phyloP scores from a whole-genome alignment of 1,284 basidiomycete genomes.

The Moesziomyces parantarcticus region DNA sequence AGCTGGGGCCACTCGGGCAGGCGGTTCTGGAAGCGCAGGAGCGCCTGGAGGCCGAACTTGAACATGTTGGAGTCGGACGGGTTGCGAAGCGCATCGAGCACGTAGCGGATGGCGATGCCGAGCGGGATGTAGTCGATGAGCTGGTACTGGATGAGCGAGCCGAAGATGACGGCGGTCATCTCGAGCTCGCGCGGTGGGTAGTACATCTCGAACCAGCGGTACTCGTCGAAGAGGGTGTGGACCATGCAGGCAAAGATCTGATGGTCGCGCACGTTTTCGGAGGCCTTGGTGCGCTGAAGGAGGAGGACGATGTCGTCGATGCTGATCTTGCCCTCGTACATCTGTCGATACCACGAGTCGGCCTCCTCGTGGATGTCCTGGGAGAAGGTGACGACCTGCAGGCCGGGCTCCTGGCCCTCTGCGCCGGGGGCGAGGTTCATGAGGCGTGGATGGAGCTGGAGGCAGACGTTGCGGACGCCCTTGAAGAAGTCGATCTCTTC shows the following conservation, averaged over 20 bases:
- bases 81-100: conserved; percentile 83
- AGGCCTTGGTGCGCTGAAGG: conserved; percentile 85
- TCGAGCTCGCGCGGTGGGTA: conserved; percentile 93
- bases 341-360: conserved; percentile 94
- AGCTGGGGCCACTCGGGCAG: conserved; percentile 93
- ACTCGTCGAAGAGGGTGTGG: conserved; percentile 99
- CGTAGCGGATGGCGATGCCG: conserved; percentile 95
- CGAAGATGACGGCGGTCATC: conserved; percentile 96
- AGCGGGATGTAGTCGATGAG: conserved; percentile 95
- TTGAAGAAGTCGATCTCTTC: conserved; percentile 89
- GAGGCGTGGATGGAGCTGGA: conserved; percentile 94
- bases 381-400: conserved; percentile 87
- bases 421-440: conserved; percentile 89
- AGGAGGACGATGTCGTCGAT: conserved; percentile 93
- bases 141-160: conserved; percentile 92
- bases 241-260: conserved; percentile 99
- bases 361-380: conserved; percentile 86
- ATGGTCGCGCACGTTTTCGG: conserved; percentile 84
- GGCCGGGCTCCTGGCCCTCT: conserved; percentile 88
- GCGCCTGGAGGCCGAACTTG: conserved; percentile 92
- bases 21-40: conserved; percentile 86
- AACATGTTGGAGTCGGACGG: conserved; percentile 91
- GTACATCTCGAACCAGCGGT: conserved; percentile 94
- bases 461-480: conserved; percentile 89
- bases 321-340: conserved; percentile 91